Percentiles rank a stretch among this genome's conserved stretches.
Evolutionary conservation across 306 rosid genomes (phyloP).

Genomic region (Rosa rugosa): DNA sequence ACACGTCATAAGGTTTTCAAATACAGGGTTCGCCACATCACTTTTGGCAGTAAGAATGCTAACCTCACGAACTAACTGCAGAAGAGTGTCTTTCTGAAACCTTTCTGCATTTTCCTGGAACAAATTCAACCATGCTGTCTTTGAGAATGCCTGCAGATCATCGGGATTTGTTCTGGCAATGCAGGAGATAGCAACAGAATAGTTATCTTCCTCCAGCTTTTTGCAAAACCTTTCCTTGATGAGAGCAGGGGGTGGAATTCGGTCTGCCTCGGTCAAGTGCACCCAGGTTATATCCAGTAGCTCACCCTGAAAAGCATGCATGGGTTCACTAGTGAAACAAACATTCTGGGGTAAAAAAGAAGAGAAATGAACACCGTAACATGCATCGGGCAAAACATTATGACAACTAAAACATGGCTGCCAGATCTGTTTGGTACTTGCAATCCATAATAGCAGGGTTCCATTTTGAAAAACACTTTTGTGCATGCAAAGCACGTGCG

Average conservation of each 20-base stretch:
- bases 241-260: conserved; percentile 51
- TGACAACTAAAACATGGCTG: neutral
- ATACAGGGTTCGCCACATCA: conserved; percentile 38
- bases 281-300: conserved; percentile 71
- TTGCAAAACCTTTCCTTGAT: conserved; percentile 63
- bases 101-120: conserved; percentile 47
- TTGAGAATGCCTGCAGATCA: conserved; percentile 60
- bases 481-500: neutral
- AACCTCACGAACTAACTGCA: conserved; percentile 49
- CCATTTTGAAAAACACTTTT: neutral
- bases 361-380: neutral
- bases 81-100: conserved; percentile 50
- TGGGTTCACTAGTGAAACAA: conserved; percentile 13
- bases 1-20: conserved; percentile 51
- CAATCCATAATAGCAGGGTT: neutral
- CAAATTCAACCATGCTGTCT: conserved; percentile 62
- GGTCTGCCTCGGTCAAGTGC: conserved; percentile 53
- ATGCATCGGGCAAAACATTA: neutral
- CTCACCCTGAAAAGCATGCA: conserved; percentile 57
- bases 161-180: conserved; percentile 33
- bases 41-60: conserved; percentile 34
- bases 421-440: neutral
- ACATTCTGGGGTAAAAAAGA: neutral
- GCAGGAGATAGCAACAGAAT: conserved; percentile 51
- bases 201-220: conserved; percentile 60